Percentiles rank a stretch among this genome's conserved stretches.
phyloP scores from a whole-genome alignment of 83 land plant species.

The Larix sibirica region DNA sequence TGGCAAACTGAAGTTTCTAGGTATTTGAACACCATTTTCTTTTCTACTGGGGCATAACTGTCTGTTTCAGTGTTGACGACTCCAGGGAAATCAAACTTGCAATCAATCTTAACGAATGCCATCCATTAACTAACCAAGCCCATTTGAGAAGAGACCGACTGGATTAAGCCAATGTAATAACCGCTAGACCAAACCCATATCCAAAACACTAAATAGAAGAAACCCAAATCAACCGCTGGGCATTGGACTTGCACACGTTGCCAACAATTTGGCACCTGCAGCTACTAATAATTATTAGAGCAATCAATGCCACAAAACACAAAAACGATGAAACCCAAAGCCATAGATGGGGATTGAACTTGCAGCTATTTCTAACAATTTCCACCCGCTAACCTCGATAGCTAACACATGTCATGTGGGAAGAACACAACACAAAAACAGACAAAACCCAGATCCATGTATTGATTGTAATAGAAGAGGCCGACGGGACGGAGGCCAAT shows the following conservation, averaged over 20 bases:
- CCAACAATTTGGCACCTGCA: too few relatives aligned
- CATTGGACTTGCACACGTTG: too few relatives aligned
- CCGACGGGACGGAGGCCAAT: not conserved
- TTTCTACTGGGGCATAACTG: not conserved
- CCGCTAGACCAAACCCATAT: too few relatives aligned
- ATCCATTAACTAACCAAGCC: not conserved
- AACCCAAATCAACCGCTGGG: too few relatives aligned
- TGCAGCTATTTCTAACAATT: not conserved
- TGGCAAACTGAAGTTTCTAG: not conserved
- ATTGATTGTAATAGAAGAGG: too few relatives aligned
- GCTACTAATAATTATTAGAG: too few relatives aligned
- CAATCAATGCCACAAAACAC: not conserved
- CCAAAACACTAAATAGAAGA: too few relatives aligned
- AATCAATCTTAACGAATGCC: not conserved
- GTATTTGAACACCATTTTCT: not conserved
- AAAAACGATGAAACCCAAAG: not conserved
- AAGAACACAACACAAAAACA: not conserved
- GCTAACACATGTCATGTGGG: not conserved
- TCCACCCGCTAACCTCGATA: too few relatives aligned
- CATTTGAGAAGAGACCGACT: too few relatives aligned
- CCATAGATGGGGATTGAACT: not conserved
- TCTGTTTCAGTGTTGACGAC: not conserved
- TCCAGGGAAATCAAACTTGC: not conserved
- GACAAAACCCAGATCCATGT: conserved; percentile 1
- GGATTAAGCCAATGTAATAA: too few relatives aligned